Base-by-base conservation (phyloP, 805 yeast species). In the Candida multigemmis region DNA sequence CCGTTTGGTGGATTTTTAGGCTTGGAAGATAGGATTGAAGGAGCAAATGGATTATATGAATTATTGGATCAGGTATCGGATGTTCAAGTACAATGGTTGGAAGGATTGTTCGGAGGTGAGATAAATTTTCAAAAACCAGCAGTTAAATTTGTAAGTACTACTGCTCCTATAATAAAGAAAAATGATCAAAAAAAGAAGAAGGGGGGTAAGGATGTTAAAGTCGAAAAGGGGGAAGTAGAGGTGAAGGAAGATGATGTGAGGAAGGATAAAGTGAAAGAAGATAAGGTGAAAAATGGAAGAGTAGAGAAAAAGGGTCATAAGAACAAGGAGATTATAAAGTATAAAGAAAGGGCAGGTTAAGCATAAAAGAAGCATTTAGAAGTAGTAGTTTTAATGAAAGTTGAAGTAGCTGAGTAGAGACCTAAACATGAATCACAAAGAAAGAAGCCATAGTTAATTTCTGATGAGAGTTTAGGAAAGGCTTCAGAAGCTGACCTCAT, bases 81-180 rank as follows among this genome's bases (percentile, higher is more conserved):
- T 24, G 59, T 67, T 4, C 43, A 51, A 2, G 55, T 68, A 7
- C 70, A 70, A 6, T 71, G 73, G 73, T 43, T 69, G 27, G 46
- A 47, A 9, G 50, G 52, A 11, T 30, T 57, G 9, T 37, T 61
- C 6, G 46, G 38, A 9, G 32, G 32, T 7, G 26, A 22, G 12
- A 26, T 15, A 4, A 21, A 27, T n/a, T 63, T 54, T 32, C 23
- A 40, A 11, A 42, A 42, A 20, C 56, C 70, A 4, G 48, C 59
- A 12, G 48, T 73, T 12, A 61, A 64, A 34, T 53, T 65, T 32
- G 32, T 72, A 19, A 34, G 54, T 13, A 67, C 76, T 3, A 50
- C 65, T 7, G 73, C 69, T 6, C 73, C 77, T 0, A 46, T 66
- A 1, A 28, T 46, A 21, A 33, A 39, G 3, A 41, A 39, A 21